Base-by-base conservation (phyloP, 306 rosid species). In the Ormosia emarginata region DNA sequence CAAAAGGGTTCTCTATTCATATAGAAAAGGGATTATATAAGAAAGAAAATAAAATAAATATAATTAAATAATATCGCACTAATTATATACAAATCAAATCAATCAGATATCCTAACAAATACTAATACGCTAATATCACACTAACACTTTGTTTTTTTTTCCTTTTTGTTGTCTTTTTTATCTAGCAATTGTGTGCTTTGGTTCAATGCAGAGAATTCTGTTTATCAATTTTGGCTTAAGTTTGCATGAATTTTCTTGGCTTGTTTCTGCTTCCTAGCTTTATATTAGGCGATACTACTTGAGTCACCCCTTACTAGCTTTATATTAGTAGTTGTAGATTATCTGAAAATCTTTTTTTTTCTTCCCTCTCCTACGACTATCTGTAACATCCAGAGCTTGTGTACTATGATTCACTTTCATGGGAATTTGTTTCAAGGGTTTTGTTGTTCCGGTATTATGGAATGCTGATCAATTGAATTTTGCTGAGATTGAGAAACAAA, bases 381-480 rank as follows among this genome's bases (percentile, higher is more conserved):
- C 49, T n/a, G 13, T 24, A 6, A 17, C 36, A 15, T 62, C 15
- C 24, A 24, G 24, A 0, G 24, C 24, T 24, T 24, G 24, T 24
- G 24, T 24, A 24, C 24, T 24, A 24, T 75, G 80, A 68, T 15
- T 76, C 32, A 46, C 58, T 61, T 34, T 46, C 36, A 34, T 46
- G 81, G 14, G 3, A 49, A 14, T 56, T 66, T 67, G 57, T 66
- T 37, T 84, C 65, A 69, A 90, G 91, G 94, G 91, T 17, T 85
- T 90, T 71, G 90, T 90, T 65, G 90, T 88, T 49, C 92, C 90
- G 1, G 90, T 88, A 29, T 43, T 90, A 5, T 88, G 91, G 56
- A 75, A 88, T 66, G 94, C 89, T 0, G 81, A 80, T 7, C 56
- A 61, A 74, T 50, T 24, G 24, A 24, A 24, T 24, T 24, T 24